Evolutionary conservation across 2,329 filamentous ascomycete genomes (phyloP).

Genomic region (Esteya vermicola): DNA sequence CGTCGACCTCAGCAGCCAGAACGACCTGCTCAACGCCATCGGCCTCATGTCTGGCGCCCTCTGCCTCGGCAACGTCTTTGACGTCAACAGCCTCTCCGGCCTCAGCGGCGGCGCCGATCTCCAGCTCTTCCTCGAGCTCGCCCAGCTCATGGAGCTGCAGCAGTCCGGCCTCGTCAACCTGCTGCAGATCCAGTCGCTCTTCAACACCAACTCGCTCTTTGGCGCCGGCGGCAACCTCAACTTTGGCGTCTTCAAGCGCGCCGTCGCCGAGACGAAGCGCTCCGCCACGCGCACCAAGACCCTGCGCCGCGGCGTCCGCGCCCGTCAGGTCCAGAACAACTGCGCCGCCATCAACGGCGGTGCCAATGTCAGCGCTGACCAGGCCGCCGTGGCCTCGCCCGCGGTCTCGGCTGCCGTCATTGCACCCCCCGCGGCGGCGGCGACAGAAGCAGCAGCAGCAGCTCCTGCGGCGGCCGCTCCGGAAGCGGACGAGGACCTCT

Average conservation of each 20-base stretch:
- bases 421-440: no score
- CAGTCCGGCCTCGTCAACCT: conserved; percentile 15
- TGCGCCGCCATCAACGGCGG: no score
- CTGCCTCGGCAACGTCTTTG: conserved; percentile 14
- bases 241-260: conserved; percentile 17
- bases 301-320: no score
- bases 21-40: conserved; percentile 16
- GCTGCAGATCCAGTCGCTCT: conserved; percentile 15
- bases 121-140: conserved; percentile 19
- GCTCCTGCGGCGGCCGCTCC: no score
- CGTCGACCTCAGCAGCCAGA: conserved; percentile 16
- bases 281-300: no score
- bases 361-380: no score
- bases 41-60: conserved; percentile 15
- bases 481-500: no score
- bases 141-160: conserved; percentile 17
- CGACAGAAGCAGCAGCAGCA: no score
- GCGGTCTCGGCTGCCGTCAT: no score
- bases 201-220: conserved; percentile 13
- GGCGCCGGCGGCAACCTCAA: conserved; percentile 8
- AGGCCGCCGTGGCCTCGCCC: no score
- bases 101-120: conserved; percentile 14
- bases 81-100: conserved; percentile 9
- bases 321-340: no score
- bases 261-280: conserved; percentile 12